Base-by-base conservation (phyloP, 2,329 filamentous ascomycete species). In the Fusarium nodosum region DNA sequence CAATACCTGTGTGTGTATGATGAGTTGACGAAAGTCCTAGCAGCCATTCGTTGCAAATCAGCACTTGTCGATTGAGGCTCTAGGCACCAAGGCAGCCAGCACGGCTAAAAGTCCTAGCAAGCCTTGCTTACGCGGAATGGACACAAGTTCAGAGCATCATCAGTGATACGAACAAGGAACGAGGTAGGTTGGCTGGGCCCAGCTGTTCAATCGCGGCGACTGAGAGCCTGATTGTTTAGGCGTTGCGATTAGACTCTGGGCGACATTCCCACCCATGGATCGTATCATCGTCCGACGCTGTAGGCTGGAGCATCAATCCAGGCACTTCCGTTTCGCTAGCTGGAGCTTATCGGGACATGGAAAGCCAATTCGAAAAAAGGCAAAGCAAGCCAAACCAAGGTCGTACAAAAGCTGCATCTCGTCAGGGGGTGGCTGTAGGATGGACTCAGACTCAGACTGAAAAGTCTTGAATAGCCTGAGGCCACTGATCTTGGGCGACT, bases 391-490 rank as follows among this genome's bases (percentile, higher is more conserved):
- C 54, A 60, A 50, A 59, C 24, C 50, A 45, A 54, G 31, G 66
- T 66, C 24, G 51, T 46, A 58, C 66, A 55, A 57, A 46, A 69
- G 47, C 36, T 33, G 42, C 36, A 69, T 42, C 48, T 50, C 22
- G n/a, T 66, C 66, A 66, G 66, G 66, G 66, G 66, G 66, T 69
- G 66, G 61, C 52, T 69, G 44, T 51, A 68, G 47, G 51, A 68
- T 51, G 51, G 36, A 44, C 34, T 13, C 26, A 48, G 39, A 33
- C 50, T 41, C 20, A 51, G 34, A 33, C 20, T 22, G 26, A 28
- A 22, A 20, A 50, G 30, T 34, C 33, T 63, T 31, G 22, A 22
- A 28, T 7, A 15, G 50, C 53, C 51, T 62, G 66, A 69, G 66
- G 66, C 66, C 60, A 52, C 39, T 45, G 12, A 48, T 22, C 36